phyloP scores from a whole-genome alignment of 108 stramenopile species.

The Fistulifera pelliculosa region DNA sequence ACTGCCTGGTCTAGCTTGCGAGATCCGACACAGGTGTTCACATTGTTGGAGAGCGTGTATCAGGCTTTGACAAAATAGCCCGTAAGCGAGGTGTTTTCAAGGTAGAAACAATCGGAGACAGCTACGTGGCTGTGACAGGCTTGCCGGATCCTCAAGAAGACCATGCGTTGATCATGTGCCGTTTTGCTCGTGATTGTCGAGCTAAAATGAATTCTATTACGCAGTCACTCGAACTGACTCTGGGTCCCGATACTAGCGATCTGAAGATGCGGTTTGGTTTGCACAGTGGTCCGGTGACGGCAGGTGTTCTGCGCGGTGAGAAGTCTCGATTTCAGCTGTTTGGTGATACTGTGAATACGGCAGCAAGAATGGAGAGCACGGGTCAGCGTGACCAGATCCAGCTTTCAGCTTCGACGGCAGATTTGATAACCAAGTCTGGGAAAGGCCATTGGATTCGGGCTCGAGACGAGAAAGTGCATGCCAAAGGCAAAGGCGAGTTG shows the following conservation, averaged over 20 bases:
- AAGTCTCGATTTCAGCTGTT: constrained; percentile 47
- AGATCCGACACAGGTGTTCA: constrained; percentile 36
- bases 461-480: constrained; percentile 25
- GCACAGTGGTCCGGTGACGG: constrained; percentile 45
- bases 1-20: constrained; percentile 39
- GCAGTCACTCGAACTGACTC: constrained; percentile 20
- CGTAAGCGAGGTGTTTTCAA: constrained; percentile 14
- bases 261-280: constrained; percentile 48
- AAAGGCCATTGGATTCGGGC: constrained; percentile 32
- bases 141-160: constrained; percentile 46
- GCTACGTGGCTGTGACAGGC: constrained; percentile 57
- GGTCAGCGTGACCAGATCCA: constrained; percentile 17
- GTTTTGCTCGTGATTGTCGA: constrained; percentile 33
- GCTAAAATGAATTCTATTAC: constrained; percentile 33
- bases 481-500: constrained; percentile 49
- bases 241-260: constrained; percentile 37
- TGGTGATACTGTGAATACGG: constrained; percentile 57
- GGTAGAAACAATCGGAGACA: constrained; percentile 33
- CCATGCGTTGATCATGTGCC: constrained; percentile 33
- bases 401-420: constrained; percentile 47
- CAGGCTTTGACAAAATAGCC: constrained; percentile 37
- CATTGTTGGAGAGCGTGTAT: constrained; percentile 32
- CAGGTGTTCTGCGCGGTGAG: constrained; percentile 46
- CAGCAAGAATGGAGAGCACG: constrained; percentile 51
- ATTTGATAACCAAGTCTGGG: constrained; percentile 15